Evolutionary conservation across 1,139 yeast genomes (phyloP).

Genomic region (Geotrichum australiense): DNA sequence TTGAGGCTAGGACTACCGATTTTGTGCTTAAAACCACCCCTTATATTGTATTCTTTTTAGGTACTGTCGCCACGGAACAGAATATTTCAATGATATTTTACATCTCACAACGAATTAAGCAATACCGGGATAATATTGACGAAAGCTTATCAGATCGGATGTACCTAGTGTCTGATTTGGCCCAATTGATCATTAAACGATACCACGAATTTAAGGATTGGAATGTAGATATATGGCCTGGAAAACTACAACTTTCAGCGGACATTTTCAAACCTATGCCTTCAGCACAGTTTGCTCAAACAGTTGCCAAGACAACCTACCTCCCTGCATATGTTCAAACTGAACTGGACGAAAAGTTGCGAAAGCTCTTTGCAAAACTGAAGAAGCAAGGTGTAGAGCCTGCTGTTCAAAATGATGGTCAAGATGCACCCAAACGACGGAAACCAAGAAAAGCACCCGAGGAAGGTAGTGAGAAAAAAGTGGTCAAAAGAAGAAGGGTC

Average conservation of each 20-base stretch:
- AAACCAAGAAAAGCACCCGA: slow-evolving; percentile 20
- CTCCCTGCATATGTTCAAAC: slow-evolving; percentile 39
- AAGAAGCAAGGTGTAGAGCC: slow-evolving; percentile 14
- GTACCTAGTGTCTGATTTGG: slow-evolving; percentile 64
- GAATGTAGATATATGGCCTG: slow-evolving; percentile 78
- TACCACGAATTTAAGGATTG: slow-evolving; percentile 54
- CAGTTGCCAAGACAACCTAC: slow-evolving; percentile 37
- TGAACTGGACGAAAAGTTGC: slow-evolving; percentile 22
- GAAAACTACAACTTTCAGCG: slow-evolving; percentile 57
- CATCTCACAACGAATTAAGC: slow-evolving; percentile 72
- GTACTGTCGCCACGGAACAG: slow-evolving; percentile 53
- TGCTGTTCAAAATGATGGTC: neutral
- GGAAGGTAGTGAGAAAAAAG: slow-evolving; percentile 14
- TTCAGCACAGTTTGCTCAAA: slow-evolving; percentile 27
- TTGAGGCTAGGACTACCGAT: slow-evolving; percentile 6
- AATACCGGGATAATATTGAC: slow-evolving; percentile 55
- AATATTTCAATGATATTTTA: slow-evolving; percentile 71
- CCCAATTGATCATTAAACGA: slow-evolving; percentile 59
- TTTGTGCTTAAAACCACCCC: slow-evolving; percentile 29
- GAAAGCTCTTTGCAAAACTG: slow-evolving; percentile 13
- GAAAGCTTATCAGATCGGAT: slow-evolving; percentile 37
- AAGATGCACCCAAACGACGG: neutral
- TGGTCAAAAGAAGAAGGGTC: slow-evolving; percentile 1
- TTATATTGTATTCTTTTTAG: slow-evolving; percentile 55
- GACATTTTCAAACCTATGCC: slow-evolving; percentile 60